Percentiles rank a stretch among this genome's conserved stretches.
These are phyloP conservation scores for Penicillium arizonense DNA, from an alignment of 495 filamentous ascomycete species.

Conservation along the genomic window DNA sequence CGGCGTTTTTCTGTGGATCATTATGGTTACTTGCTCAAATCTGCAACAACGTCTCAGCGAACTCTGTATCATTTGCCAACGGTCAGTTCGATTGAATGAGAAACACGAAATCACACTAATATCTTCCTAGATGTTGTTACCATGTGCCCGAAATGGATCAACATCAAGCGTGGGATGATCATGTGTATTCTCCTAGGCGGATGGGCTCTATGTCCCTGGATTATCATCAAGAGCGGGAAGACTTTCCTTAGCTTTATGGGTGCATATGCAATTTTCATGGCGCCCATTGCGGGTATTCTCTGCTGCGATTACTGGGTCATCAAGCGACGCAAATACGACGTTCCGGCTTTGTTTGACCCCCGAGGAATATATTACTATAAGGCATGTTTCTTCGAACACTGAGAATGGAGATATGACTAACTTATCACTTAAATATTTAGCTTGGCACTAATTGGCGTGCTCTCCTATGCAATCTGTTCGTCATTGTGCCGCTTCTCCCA, in stretches of 20 bases:
- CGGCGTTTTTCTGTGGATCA: conserved; percentile 51
- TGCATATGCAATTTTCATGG: conserved; percentile 38
- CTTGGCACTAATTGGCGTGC: no score
- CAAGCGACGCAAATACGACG: conserved; percentile 41
- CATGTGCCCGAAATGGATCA: conserved; percentile 56
- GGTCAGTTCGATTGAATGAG: neutral
- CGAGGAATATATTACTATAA: conserved; percentile 35
- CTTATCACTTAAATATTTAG: no score
- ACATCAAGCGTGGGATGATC: conserved; percentile 56
- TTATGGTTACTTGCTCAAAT: neutral
- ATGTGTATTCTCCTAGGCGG: conserved; percentile 51
- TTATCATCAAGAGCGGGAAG: conserved; percentile 48
- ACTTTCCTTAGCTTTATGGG: conserved; percentile 60
- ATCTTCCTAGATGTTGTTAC: conserved; percentile 27
- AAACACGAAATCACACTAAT: no score
- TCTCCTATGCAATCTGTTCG: neutral
- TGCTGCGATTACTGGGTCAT: conserved; percentile 50
- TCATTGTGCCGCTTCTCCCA: conserved; percentile 30
- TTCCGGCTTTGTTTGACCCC: conserved; percentile 54
- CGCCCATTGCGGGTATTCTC: conserved; percentile 43
- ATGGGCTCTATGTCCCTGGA: conserved; percentile 63
- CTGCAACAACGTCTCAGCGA: conserved; percentile 45
- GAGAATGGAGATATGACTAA: no score
- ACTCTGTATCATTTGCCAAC: conserved; percentile 41
- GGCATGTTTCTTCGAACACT: no score